phyloP scores from a whole-genome alignment of 2,329 filamentous ascomycete genomes.

The Gnomoniopsis smithogilvyi region DNA sequence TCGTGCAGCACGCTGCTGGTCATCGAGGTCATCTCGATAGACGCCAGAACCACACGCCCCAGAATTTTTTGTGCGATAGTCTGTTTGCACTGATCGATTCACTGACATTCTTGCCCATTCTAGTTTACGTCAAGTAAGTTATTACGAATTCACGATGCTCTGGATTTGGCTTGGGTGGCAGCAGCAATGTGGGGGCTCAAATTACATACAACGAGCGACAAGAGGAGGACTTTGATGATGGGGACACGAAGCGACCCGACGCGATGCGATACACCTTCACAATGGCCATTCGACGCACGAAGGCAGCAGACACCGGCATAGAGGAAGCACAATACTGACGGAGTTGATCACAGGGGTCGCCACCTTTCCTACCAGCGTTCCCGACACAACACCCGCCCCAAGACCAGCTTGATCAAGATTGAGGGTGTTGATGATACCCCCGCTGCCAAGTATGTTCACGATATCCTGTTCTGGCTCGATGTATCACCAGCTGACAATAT shows the following conservation, averaged over 20 bases:
- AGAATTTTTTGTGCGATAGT: conserved; percentile 25
- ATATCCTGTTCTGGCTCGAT: conserved; percentile 7
- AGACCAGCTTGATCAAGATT: conserved; percentile 95
- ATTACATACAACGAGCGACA: conserved; percentile 2
- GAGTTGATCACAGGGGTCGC: conserved; percentile 68
- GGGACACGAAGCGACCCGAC: not conserved
- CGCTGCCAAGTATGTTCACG: conserved; percentile 71
- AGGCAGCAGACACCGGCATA: conserved; percentile 3
- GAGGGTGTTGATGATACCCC: conserved; percentile 92
- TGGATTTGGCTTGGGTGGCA: not conserved
- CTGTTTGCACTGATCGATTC: conserved; percentile 18
- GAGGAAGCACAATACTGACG: conserved; percentile 24
- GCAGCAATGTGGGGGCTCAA: conserved; percentile 8
- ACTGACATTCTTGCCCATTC: conserved; percentile 35
- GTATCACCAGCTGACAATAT: conserved; percentile 23
- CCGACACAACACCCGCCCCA: conserved; percentile 86
- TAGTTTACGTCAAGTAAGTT: conserved; percentile 90
- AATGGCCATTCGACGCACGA: conserved; percentile 22
- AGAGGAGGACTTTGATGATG: not conserved
- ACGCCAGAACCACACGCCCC: too few relatives aligned
- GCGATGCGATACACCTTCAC: conserved; percentile 8
- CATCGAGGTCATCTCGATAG: not conserved
- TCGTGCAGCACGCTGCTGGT: not conserved
- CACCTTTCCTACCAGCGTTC: conserved; percentile 97
- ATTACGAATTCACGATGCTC: conserved; percentile 17